A percentile compares a stretch with the other conserved stretches of the same genome.
phyloP scores from a whole-genome alignment of 768 basidiomycete genomes.

The Leccinum disarticulatum region DNA sequence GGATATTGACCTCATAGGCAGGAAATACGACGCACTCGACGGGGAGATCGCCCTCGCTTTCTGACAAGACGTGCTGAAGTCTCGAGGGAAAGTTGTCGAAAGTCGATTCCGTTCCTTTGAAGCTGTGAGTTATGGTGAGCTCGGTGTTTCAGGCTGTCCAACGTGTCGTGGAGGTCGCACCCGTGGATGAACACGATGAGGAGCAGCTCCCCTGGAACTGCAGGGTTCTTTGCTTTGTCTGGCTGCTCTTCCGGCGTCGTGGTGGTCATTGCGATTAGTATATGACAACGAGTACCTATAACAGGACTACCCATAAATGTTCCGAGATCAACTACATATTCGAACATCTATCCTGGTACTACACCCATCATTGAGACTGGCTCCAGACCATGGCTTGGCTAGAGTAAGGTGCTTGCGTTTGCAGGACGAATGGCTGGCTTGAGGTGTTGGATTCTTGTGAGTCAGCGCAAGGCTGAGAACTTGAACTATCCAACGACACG shows the following conservation, averaged over 20 bases:
- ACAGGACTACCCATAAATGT: conserved; percentile 6
- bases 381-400: conserved; percentile 39
- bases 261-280: conserved; percentile 11
- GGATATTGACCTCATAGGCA: conserved; percentile 69
- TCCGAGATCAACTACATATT: neutral
- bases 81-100: conserved; percentile 79
- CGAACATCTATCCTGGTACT: neutral
- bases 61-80: conserved; percentile 71
- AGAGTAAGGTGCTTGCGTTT: conserved; percentile 55
- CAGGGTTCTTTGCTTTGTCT: conserved; percentile 5
- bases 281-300: conserved; percentile 9
- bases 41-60: conserved; percentile 52
- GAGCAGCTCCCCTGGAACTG: conserved; percentile 43
- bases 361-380: conserved; percentile 27
- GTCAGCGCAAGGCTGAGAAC: neutral
- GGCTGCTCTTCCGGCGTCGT: conserved; percentile 6
- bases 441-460: conserved; percentile 20
- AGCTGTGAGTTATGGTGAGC: conserved; percentile 32
- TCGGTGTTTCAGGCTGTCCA: neutral
- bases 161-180: conserved; percentile 36
- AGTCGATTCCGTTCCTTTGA: conserved; percentile 65
- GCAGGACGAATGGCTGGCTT: conserved; percentile 38
- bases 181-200: conserved; percentile 82
- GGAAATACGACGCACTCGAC: conserved; percentile 86
- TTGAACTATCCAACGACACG: conserved; percentile 10